Conservation (phyloP, 2,329 filamentous ascomycete genomes). For the Sphaerulina musiva region DNA sequence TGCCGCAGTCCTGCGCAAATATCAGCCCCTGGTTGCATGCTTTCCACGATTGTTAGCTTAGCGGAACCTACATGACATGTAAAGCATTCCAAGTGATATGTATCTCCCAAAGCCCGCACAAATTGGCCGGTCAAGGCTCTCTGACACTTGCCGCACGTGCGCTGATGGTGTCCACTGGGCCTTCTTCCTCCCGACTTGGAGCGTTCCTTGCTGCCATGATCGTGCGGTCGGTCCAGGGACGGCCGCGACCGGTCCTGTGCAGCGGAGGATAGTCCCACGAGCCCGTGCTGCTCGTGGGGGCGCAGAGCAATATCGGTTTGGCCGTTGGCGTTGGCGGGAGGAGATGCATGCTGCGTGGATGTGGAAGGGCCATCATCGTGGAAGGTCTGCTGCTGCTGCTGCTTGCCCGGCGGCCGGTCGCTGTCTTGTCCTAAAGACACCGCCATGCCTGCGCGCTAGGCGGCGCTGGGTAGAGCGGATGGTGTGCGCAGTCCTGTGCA, state of each 20-base stretch:
- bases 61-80: constrained; percentile 72
- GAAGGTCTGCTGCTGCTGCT: constrained; percentile 11
- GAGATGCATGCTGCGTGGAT: constrained; percentile 10
- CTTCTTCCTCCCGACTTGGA: constrained; percentile 25
- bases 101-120: constrained; percentile 85
- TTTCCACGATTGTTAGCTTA: neutral
- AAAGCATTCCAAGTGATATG: constrained; percentile 96
- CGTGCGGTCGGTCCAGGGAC: constrained; percentile 17
- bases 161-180: constrained; percentile 34
- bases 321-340: constrained; percentile 18
- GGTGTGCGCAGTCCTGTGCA: constrained; percentile 9
- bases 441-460: constrained; percentile 25
- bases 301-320: constrained; percentile 13
- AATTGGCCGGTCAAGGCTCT: constrained; percentile 89
- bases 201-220: constrained; percentile 22
- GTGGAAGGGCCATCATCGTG: constrained; percentile 17
- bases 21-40: constrained; percentile 20
- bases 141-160: constrained; percentile 72
- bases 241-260: constrained; percentile 13
- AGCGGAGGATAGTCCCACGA: constrained; percentile 6
- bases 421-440: constrained; percentile 23
- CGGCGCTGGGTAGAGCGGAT: constrained; percentile 9
- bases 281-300: constrained; percentile 13
- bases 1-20: constrained; percentile 75
- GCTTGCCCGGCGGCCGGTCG: constrained; percentile 25